phyloP scores from a whole-genome alignment of 257 asterid species.

The Apocynum venetum region DNA sequence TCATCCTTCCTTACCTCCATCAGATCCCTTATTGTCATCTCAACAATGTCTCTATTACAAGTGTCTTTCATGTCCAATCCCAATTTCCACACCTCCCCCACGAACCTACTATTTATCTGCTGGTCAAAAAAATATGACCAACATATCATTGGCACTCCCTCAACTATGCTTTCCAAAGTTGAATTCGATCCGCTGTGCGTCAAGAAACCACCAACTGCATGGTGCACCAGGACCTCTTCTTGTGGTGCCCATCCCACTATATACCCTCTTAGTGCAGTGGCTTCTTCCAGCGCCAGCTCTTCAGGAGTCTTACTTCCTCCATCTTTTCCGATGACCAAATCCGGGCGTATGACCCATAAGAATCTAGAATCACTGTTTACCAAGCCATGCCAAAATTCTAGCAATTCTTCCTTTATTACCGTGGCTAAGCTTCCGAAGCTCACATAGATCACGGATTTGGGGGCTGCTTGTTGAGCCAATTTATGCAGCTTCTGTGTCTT shows the following conservation, averaged over 20 bases:
- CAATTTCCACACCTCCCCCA: conserved; percentile 28
- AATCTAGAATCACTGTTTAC: conserved; percentile 35
- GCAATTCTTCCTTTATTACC: conserved; percentile 22
- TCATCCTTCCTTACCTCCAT: conserved; percentile 25
- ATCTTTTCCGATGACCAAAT: conserved; percentile 21
- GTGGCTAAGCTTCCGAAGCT: conserved; percentile 46
- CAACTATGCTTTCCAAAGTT: conserved; percentile 27
- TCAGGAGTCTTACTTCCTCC: conserved; percentile 14
- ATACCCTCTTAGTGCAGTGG: conserved; percentile 41
- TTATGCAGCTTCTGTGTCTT: conserved; percentile 33
- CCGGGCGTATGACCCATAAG: conserved; percentile 52
- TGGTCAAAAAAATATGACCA: conserved; percentile 33
- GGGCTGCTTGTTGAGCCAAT: conserved; percentile 40
- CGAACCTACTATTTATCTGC: conserved; percentile 26
- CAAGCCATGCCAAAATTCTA: conserved; percentile 46
- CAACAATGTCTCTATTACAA: conserved; percentile 20
- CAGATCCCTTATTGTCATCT: conserved; percentile 20
- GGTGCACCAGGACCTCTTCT: conserved; percentile 53
- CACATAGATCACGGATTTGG: conserved; percentile 38
- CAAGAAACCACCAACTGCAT: conserved; percentile 55
- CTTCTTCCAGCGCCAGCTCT: conserved; percentile 32
- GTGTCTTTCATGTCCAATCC: conserved; percentile 35
- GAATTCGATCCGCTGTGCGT: conserved; percentile 74
- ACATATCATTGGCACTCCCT: conserved; percentile 34
- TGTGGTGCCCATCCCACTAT: conserved; percentile 67